These are phyloP conservation scores for Artemisia annua DNA, from an alignment of 129 eudicot genomes.

Conservation along the genomic window DNA sequence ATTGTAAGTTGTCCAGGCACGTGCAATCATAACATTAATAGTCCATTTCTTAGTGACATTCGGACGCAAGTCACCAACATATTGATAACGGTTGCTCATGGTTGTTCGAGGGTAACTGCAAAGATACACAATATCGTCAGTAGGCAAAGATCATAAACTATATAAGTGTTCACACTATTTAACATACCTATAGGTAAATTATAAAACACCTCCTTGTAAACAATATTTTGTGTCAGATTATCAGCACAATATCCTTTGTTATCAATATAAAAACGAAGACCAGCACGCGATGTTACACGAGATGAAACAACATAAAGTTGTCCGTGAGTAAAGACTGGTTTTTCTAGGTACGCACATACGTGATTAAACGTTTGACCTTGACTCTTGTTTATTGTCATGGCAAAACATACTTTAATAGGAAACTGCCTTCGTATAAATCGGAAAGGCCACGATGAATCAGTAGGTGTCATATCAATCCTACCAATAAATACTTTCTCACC, in stretches of 20 bases:
- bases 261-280: not conserved
- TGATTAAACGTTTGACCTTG: constrained; percentile 20
- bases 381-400: constrained; percentile 23
- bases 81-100: no score
- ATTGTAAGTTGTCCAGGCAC: no score
- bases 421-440: not conserved
- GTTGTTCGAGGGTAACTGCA: no score
- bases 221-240: not conserved
- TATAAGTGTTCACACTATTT: no score
- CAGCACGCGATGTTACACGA: not conserved
- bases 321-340: not conserved
- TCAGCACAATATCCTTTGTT: not conserved
- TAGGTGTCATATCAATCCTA: not conserved
- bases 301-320: not conserved
- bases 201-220: not conserved
- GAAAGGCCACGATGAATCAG: constrained; percentile 1
- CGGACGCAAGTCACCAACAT: no score
- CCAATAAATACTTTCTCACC: constrained; percentile 1
- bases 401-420: constrained; percentile 10
- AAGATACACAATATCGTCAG: no score
- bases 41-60: no score
- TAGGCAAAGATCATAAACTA: no score
- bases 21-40: no score
- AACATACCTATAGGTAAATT: not conserved
- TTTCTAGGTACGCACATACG: not conserved